Evolutionary conservation across 2,329 filamentous ascomycete species (phyloP).

Genomic region (Cytospora chrysosperma): DNA sequence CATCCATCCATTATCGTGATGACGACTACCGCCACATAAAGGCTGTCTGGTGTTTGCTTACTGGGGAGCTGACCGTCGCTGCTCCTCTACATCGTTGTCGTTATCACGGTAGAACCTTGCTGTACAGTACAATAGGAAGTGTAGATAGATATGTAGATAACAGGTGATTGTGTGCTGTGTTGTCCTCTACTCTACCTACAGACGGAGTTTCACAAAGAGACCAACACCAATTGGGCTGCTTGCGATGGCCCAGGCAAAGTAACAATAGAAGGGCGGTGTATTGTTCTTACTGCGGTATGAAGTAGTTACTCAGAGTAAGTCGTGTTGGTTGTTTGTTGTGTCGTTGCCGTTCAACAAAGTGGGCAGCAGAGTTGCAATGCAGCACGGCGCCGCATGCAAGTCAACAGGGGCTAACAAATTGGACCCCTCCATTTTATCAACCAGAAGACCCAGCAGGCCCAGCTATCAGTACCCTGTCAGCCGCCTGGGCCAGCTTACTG

Average conservation of each 20-base stretch:
- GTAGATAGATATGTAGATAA: no score
- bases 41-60: not conserved
- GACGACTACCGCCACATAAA: not conserved
- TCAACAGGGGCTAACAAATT: slow-evolving; percentile 17
- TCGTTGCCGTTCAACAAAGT: not conserved
- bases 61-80: not conserved
- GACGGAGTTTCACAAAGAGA: no score
- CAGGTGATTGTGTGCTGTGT: no score
- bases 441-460: slow-evolving; percentile 3
- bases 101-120: no score
- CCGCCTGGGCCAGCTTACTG: no score
- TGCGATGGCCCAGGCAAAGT: not conserved
- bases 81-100: no score
- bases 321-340: no score
- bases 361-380: not conserved
- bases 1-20: not conserved
- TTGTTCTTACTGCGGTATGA: not conserved
- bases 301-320: no score
- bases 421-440: slow-evolving; percentile 18
- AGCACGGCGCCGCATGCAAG: slow-evolving; percentile 1
- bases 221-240: not conserved
- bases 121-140: no score
- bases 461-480: not conserved
- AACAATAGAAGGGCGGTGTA: slow-evolving; percentile 18
- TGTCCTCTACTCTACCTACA: not conserved